phyloP scores from a whole-genome alignment of 495 filamentous ascomycete species.

The Apodospora peruviana region DNA sequence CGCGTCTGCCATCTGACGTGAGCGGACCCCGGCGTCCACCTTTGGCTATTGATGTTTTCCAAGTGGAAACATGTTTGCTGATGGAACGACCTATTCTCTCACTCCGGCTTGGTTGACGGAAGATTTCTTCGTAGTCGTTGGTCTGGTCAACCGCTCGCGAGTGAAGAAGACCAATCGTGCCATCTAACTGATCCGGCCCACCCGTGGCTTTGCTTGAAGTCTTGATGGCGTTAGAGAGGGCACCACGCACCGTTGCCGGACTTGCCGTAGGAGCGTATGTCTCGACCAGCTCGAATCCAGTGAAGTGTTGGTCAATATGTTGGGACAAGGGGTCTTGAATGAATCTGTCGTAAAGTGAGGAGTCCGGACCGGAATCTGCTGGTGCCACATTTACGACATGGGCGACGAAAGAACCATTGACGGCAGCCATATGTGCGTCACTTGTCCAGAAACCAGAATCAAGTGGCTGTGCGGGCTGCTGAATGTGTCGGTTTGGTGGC shows the following conservation, averaged over 20 bases:
- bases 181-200: too few relatives aligned
- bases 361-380: background rate
- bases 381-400: background rate
- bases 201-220: too few relatives aligned
- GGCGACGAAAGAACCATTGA: background rate
- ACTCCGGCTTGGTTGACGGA: conserved; percentile 19
- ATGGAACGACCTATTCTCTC: conserved; percentile 23
- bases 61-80: conserved; percentile 24
- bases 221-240: conserved; percentile 4
- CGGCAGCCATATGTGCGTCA: background rate
- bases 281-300: background rate
- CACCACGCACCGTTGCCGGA: background rate
- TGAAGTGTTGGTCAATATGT: background rate
- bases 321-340: background rate
- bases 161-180: too few relatives aligned
- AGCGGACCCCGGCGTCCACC: conserved; percentile 23
- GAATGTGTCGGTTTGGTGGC: too few relatives aligned
- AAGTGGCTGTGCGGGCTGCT: too few relatives aligned
- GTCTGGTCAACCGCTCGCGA: background rate
- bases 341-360: background rate
- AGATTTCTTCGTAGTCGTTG: conserved; percentile 4
- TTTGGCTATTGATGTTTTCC: conserved; percentile 23
- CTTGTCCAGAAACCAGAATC: too few relatives aligned
- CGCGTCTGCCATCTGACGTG: conserved; percentile 19
- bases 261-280: background rate